Evolutionary conservation across 345 rosid genomes (phyloP).

Genomic region (Sisymbrium irio): DNA sequence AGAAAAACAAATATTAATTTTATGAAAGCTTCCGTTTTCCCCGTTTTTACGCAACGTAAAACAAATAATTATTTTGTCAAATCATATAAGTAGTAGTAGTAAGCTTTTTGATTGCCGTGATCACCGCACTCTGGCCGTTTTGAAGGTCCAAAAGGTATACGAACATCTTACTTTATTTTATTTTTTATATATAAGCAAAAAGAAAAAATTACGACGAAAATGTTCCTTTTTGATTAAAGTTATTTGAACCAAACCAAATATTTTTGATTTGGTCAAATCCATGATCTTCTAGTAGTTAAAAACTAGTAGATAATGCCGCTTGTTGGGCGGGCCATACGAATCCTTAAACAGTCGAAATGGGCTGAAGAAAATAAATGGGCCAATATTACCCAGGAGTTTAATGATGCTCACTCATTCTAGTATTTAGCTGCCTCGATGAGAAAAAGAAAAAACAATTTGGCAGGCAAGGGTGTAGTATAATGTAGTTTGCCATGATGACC

Average conservation of each 20-base stretch:
- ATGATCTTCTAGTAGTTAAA: not conserved
- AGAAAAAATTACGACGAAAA: not conserved
- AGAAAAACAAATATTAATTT: too few species aligned
- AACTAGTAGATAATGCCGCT: not conserved
- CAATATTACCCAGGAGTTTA: too few species aligned
- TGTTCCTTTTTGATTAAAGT: not conserved
- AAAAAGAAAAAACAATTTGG: not conserved
- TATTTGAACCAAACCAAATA: not conserved
- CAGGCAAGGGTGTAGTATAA: not conserved
- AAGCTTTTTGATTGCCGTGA: conserved; percentile 21
- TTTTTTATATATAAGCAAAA: not conserved
- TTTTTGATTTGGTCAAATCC: conserved; percentile 14
- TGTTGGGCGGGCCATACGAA: not conserved
- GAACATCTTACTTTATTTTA: not conserved
- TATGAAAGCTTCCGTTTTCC: conserved; percentile 5
- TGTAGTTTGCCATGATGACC: not conserved
- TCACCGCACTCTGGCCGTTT: conserved; percentile 31
- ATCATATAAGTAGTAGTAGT: not conserved
- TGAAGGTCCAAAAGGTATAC: conserved; percentile 22
- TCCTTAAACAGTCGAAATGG: not conserved
- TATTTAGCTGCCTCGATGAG: not conserved
- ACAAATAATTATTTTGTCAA: conserved; percentile 4
- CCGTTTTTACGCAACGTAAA: conserved; percentile 16
- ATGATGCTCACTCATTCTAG: too few species aligned
- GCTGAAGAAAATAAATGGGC: not conserved